phyloP scores from a whole-genome alignment of 345 rosid genomes.

The Citrus sp. region DNA sequence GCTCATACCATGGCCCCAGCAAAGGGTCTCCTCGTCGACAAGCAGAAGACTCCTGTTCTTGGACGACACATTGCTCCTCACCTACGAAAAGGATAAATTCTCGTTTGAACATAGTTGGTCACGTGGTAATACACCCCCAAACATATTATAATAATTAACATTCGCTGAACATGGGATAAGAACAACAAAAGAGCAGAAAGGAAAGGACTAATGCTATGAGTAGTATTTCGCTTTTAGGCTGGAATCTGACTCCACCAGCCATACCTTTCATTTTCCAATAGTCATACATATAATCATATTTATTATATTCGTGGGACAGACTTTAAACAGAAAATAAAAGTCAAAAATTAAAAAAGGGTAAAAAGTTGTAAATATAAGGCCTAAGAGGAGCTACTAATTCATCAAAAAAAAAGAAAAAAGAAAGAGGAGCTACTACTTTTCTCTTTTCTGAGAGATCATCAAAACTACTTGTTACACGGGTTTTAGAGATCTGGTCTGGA shows the following conservation, averaged over 20 bases:
- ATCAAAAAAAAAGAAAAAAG: no score
- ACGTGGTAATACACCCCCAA: no score
- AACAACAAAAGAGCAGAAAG: neutral
- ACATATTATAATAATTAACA: neutral
- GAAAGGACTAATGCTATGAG: constrained; percentile 19
- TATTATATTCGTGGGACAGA: neutral
- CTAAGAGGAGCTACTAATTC: neutral
- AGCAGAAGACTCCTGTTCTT: no score
- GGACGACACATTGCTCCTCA: no score
- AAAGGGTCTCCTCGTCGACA: no score
- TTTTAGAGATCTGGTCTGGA: constrained; percentile 45
- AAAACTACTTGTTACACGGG: constrained; percentile 10
- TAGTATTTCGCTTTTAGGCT: constrained; percentile 58
- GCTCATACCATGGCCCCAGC: no score
- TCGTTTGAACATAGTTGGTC: no score
- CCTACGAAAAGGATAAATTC: no score
- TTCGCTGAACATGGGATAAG: no score
- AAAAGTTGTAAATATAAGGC: neutral
- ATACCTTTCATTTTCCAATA: constrained; percentile 10
- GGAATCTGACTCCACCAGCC: constrained; percentile 36
- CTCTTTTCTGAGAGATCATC: constrained; percentile 16
- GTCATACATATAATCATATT: neutral
- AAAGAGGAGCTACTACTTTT: neutral
- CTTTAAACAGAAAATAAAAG: neutral
- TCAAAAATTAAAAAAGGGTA: neutral